Conservation (phyloP, 306 rosid genomes). For the Oemleria cerasiformis region DNA sequence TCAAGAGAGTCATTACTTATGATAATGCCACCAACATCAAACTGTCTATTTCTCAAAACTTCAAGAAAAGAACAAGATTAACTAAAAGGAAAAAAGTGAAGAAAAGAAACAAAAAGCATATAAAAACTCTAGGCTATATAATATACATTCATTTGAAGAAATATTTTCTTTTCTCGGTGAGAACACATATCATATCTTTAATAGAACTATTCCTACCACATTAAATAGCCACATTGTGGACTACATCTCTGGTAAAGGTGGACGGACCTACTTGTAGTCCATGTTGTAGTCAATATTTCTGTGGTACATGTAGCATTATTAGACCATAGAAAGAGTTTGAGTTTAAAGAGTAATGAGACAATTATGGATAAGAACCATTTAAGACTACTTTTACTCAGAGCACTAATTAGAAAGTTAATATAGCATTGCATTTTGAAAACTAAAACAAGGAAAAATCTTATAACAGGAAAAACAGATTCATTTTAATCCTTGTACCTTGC, state of each 20-base stretch:
- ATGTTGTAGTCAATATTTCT: too few relatives aligned
- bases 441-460: neutral
- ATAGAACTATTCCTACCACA: neutral
- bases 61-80: neutral
- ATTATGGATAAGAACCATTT: neutral
- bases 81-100: neutral
- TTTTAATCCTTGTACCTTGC: constrained; percentile 58
- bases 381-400: neutral
- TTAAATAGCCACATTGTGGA: neutral
- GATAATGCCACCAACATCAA: neutral
- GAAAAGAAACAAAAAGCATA: neutral
- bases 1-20: constrained; percentile 2
- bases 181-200: neutral
- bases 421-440: constrained; percentile 5
- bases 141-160: neutral
- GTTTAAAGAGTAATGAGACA: neutral
- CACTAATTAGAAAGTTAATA: neutral
- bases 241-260: neutral
- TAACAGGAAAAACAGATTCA: constrained; percentile 7
- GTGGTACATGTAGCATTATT: neutral
- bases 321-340: neutral
- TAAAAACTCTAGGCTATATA: neutral
- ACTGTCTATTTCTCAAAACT: neutral
- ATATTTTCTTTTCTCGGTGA: neutral
- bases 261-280: neutral